phyloP scores from a whole-genome alignment of 2,329 filamentous ascomycete species.

The Colletotrichum sp. region DNA sequence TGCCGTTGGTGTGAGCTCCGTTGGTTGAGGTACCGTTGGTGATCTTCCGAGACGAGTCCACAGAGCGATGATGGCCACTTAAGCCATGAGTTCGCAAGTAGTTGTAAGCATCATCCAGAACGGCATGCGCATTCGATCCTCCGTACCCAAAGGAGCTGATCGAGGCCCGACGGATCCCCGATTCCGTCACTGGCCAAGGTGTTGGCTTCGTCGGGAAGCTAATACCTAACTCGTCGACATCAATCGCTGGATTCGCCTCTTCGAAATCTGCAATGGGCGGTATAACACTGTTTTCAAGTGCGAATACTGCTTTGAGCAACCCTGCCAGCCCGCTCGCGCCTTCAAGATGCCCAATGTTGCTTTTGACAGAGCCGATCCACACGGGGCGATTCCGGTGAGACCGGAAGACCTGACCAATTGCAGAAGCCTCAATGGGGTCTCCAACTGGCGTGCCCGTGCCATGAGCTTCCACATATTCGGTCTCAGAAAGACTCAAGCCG shows the following conservation, averaged over 20 bases:
- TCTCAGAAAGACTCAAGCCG: constrained; percentile 47
- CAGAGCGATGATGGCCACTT: neutral
- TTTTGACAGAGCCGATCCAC: constrained; percentile 57
- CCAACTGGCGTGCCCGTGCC: constrained; percentile 65
- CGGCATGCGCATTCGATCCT: constrained; percentile 58
- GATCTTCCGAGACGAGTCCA: neutral
- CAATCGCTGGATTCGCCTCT: constrained; percentile 47
- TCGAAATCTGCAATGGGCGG: constrained; percentile 57
- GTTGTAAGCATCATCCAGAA: constrained; percentile 39
- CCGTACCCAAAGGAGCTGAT: constrained; percentile 65
- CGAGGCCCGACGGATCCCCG: constrained; percentile 51
- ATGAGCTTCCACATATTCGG: constrained; percentile 60
- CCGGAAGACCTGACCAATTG: constrained; percentile 46
- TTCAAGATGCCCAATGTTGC: constrained; percentile 59
- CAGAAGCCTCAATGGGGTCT: constrained; percentile 53
- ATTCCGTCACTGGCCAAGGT: constrained; percentile 42
- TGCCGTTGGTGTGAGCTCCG: neutral
- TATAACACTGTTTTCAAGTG: constrained; percentile 54
- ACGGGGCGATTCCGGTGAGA: constrained; percentile 41
- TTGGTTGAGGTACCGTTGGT: neutral
- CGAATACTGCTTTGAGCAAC: constrained; percentile 55
- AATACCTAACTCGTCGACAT: constrained; percentile 49
- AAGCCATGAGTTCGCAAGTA: constrained; percentile 38
- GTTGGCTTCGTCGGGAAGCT: constrained; percentile 43
- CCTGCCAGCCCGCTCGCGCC: constrained; percentile 56